Evolutionary conservation across 495 filamentous ascomycete species (phyloP).

Genomic region (Hamigera avellanea): DNA sequence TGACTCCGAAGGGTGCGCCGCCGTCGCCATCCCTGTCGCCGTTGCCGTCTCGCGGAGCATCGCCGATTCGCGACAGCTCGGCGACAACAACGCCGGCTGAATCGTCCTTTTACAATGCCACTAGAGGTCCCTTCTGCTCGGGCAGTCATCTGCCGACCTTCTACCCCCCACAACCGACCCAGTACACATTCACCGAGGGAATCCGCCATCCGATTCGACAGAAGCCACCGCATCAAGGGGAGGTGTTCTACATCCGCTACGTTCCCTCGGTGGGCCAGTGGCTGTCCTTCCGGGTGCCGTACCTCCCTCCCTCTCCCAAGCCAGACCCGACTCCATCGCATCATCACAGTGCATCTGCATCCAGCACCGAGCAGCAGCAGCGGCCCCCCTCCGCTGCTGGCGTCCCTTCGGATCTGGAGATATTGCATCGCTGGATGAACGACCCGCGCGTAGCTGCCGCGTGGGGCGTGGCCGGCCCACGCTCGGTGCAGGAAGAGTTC

Average conservation of each 20-base stretch:
- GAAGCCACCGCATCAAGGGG: constrained; percentile 78
- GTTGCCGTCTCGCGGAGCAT: constrained; percentile 45
- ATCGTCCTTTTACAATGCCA: constrained; percentile 15
- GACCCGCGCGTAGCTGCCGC: constrained; percentile 68
- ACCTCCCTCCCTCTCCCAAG: constrained; percentile 20
- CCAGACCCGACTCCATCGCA: constrained; percentile 9
- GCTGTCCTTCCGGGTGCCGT: constrained; percentile 75
- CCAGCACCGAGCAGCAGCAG: constrained; percentile 12
- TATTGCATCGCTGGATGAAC: constrained; percentile 84
- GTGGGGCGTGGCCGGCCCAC: constrained; percentile 65
- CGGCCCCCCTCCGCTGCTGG: constrained; percentile 14
- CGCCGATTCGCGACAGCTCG: constrained; percentile 9
- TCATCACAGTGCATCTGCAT: constrained; percentile 16
- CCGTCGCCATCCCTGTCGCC: constrained; percentile 41
- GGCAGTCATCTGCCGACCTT: constrained; percentile 78
- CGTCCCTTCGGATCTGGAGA: constrained; percentile 51
- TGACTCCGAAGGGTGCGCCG: constrained; percentile 44
- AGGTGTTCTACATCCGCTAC: constrained; percentile 82
- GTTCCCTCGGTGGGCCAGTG: constrained; percentile 74
- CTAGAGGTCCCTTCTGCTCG: constrained; percentile 57
- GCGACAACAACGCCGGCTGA: constrained; percentile 12
- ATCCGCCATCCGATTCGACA: constrained; percentile 80
- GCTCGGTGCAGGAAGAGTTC: constrained; percentile 53
- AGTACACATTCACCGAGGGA: constrained; percentile 68
- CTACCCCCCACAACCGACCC: constrained; percentile 71